Percentiles rank a stretch among this genome's conserved stretches.
Conservation (phyloP, 2,329 filamentous ascomycete genomes). For the Clarireedia monteithiana region DNA sequence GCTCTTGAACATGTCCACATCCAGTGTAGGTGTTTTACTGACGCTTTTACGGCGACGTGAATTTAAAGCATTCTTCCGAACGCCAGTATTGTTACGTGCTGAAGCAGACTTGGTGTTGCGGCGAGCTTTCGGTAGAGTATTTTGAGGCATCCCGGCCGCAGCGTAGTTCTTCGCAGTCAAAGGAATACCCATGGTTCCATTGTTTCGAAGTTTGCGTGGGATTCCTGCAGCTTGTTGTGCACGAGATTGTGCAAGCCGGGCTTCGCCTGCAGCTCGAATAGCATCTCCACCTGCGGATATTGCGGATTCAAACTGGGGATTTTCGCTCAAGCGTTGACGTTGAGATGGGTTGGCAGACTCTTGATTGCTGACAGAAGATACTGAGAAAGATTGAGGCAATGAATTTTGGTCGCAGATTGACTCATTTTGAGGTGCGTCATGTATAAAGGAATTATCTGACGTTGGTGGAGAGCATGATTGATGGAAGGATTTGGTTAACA, state of each 20-base stretch:
- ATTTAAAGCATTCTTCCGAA: too few relatives aligned
- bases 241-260: background rate
- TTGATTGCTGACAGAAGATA: background rate
- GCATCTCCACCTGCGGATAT: background rate
- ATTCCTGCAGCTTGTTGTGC: slow-evolving; percentile 5
- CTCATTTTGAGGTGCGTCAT: background rate
- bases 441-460: background rate
- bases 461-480: too few relatives aligned
- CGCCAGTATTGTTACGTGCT: too few relatives aligned
- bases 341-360: background rate
- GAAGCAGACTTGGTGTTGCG: too few relatives aligned
- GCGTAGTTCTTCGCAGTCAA: slow-evolving; percentile 6
- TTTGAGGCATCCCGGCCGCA: slow-evolving; percentile 5
- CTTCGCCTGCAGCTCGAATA: background rate
- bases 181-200: slow-evolving; percentile 4
- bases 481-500: background rate
- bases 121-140: too few relatives aligned
- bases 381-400: background rate
- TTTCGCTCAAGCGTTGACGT: slow-evolving; percentile 3
- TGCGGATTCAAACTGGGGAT: slow-evolving; percentile 3
- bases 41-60: too few relatives aligned
- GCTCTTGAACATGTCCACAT: too few relatives aligned
- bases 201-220: background rate
- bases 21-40: too few relatives aligned
- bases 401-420: background rate